Conservation (phyloP, 1,284 basidiomycete species). For the Ceratobasidium sp. region DNA sequence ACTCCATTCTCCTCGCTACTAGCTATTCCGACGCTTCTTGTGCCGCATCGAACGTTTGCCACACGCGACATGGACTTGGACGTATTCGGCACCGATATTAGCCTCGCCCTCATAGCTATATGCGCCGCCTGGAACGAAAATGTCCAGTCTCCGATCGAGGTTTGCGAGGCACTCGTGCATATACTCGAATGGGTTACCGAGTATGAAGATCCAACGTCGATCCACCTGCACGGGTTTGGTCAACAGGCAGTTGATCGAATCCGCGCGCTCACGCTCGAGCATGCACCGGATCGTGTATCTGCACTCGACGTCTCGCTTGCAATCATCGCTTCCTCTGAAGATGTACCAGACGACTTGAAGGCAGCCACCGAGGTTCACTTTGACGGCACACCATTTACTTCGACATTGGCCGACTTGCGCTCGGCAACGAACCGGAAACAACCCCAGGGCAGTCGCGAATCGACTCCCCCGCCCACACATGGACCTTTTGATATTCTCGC, state of each 20-base stretch:
- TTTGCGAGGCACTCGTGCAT: conserved; percentile 5
- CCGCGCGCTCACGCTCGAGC: background rate
- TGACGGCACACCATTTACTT: background rate
- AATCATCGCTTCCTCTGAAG: background rate
- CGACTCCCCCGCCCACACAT: background rate
- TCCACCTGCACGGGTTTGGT: conserved; percentile 13
- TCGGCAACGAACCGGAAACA: background rate
- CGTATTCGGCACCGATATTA: conserved; percentile 28
- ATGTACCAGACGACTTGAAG: conserved; percentile 14
- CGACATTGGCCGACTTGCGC: conserved; percentile 7
- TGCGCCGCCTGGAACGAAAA: conserved; percentile 14
- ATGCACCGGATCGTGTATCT: background rate
- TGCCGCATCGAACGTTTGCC: conserved; percentile 22
- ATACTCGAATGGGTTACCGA: conserved; percentile 23
- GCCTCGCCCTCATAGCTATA: conserved; percentile 17
- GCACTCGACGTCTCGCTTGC: conserved; percentile 1
- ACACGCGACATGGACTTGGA: conserved; percentile 26
- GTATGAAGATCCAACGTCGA: background rate
- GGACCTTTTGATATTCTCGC: conserved; percentile 18
- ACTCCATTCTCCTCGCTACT: conserved; percentile 2
- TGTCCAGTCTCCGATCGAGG: background rate
- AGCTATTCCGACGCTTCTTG: conserved; percentile 16
- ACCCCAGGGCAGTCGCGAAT: background rate
- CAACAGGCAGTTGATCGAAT: background rate
- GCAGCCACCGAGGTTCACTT: background rate